phyloP scores from a whole-genome alignment of 1,284 basidiomycete genomes.

The Sanghuangporus baumii region DNA sequence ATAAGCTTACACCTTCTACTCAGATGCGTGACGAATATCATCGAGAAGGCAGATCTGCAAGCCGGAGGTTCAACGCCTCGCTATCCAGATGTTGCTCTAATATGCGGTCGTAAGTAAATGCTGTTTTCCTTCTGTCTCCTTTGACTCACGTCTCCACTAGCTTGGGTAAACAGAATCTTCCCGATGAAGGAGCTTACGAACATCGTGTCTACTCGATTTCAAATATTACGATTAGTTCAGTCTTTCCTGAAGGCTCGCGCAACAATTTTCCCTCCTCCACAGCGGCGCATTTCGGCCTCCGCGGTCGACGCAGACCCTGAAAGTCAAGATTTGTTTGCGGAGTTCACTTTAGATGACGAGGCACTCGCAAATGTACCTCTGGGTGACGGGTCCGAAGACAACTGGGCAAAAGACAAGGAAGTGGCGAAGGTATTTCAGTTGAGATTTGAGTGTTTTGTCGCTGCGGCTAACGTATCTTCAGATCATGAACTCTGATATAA shows the following conservation, averaged over 20 bases:
- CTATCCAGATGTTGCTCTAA: conserved; percentile 65
- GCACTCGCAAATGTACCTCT: conserved; percentile 51
- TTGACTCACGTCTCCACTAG: conserved; percentile 29
- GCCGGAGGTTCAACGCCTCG: conserved; percentile 23
- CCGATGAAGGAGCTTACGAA: conserved; percentile 35
- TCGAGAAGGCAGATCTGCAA: conserved; percentile 46
- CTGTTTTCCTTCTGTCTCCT: conserved; percentile 1
- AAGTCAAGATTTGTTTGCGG: conserved; percentile 70
- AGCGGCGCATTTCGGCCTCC: conserved; percentile 30
- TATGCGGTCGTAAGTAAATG: conserved; percentile 50
- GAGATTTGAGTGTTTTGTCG: background rate
- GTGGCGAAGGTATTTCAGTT: conserved; percentile 36
- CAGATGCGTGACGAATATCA: conserved; percentile 55
- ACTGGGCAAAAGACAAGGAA: conserved; percentile 35
- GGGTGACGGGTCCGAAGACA: conserved; percentile 23
- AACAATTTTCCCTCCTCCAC: conserved; percentile 42
- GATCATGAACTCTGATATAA: conserved; percentile 51
- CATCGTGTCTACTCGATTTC: conserved; percentile 39
- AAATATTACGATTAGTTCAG: conserved; percentile 56
- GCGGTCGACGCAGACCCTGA: conserved; percentile 47
- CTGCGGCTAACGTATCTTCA: conserved; percentile 25
- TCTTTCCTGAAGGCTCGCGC: conserved; percentile 61
- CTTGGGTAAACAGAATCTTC: conserved; percentile 60
- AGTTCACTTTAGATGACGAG: conserved; percentile 50
- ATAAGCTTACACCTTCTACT: conserved; percentile 47